phyloP scores from a whole-genome alignment of 2,329 filamentous ascomycete genomes.

The Xylariaceae sp. region DNA sequence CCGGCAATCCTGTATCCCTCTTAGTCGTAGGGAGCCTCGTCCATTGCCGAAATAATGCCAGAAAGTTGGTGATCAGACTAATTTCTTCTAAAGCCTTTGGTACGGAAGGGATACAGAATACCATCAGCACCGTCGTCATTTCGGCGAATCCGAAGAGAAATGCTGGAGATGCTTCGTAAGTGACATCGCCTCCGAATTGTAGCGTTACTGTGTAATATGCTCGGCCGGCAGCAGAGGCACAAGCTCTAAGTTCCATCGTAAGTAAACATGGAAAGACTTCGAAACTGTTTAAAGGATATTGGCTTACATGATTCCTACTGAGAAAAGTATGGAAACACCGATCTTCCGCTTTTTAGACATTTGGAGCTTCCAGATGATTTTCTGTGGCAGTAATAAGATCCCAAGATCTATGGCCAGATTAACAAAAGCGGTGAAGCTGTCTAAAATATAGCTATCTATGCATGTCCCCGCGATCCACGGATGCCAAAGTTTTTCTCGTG shows the following conservation, averaged over 20 bases:
- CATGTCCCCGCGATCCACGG: slow-evolving; percentile 23
- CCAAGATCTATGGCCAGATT: slow-evolving; percentile 48
- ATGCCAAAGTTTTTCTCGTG: slow-evolving; percentile 25
- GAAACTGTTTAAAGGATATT: no score
- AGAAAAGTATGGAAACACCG: slow-evolving; percentile 31
- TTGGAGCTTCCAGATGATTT: slow-evolving; percentile 54
- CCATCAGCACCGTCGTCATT: slow-evolving; percentile 13
- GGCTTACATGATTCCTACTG: slow-evolving; percentile 29
- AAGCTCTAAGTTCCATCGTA: slow-evolving; percentile 7
- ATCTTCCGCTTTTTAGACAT: slow-evolving; percentile 46
- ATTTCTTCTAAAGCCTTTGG: slow-evolving; percentile 13
- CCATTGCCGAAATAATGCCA: background rate
- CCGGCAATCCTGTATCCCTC: no score
- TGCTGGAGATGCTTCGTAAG: slow-evolving; percentile 5
- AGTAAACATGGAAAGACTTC: background rate
- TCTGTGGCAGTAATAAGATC: slow-evolving; percentile 53
- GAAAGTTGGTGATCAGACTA: background rate
- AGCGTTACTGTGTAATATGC: slow-evolving; percentile 10
- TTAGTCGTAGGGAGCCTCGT: slow-evolving; percentile 2
- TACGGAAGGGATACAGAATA: slow-evolving; percentile 20
- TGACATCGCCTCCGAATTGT: slow-evolving; percentile 8
- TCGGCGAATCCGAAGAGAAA: slow-evolving; percentile 19
- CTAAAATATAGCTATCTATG: slow-evolving; percentile 18
- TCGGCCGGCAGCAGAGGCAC: slow-evolving; percentile 15
- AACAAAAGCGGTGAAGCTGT: slow-evolving; percentile 17